Base-by-base conservation (phyloP, 2,329 filamentous ascomycete genomes). In the Colletotrichum incanum region DNA sequence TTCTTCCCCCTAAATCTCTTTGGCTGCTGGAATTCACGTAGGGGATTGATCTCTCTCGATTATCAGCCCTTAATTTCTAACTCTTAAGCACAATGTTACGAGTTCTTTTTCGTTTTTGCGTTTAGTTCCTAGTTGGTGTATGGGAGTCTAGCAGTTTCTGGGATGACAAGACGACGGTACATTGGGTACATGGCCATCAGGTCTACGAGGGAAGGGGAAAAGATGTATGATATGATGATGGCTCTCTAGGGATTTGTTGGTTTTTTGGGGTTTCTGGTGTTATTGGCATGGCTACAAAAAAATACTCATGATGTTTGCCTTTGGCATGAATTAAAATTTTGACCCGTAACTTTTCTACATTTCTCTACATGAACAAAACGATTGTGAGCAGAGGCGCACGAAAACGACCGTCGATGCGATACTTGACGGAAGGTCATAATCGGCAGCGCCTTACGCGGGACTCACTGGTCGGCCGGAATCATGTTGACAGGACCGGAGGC, bases 201-300 rank as follows among this genome's bases (percentile, higher is more conserved):
- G 59, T 39, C 41, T n/a, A 16, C 1, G 43, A 16, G n/a, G 26
- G 18, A 20, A 31, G 41, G 34, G 14, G 39, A 18, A 20, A 43
- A 20, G 16, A 34, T 55, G 52, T 68, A 68, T 63, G 50, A 54
- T 43, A 43, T 9, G 66, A 61, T 37, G 28, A 67, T 34, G 66
- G 50, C 31, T 39, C 34, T 28, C 16, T 37, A 26, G 9, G 23
- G 14, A 1, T 18, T 16, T 28, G 23, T 23, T 18, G 47, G 47
- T 12, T 9, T 18, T 52, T 31, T 28, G 8, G 34, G 14, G 41
- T 37, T 59, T 41, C 8, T 28, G 56, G 39, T 34, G 45, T 45
- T 39, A 18, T 18, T 56, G 12, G 61, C 43, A 49, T 39, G 67
- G 67, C 43, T 54, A 59, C 26, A 69, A 69, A 70, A 65, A 49